Conservation (phyloP, 1,284 basidiomycete species). For the Ustilago shanxiensis region DNA sequence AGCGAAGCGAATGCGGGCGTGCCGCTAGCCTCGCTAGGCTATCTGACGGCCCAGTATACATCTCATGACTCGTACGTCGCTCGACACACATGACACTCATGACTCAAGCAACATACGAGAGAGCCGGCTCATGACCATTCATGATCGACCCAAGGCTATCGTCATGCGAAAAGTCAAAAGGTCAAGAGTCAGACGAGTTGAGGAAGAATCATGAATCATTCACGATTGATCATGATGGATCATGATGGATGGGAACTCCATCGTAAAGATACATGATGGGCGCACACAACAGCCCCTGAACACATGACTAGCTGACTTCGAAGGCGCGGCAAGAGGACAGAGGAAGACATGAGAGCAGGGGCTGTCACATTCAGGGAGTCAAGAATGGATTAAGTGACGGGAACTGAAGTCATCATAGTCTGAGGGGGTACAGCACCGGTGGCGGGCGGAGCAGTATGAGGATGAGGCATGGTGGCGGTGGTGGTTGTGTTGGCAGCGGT, state of each 20-base stretch:
- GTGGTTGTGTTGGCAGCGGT: not conserved
- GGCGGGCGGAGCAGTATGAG: not conserved
- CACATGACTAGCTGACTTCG: not conserved
- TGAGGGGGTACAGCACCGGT: slow-evolving; percentile 7
- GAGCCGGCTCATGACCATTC: too few species aligned
- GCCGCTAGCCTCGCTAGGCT: too few species aligned
- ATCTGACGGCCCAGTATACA: too few species aligned
- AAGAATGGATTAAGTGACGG: slow-evolving; percentile 10
- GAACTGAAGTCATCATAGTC: slow-evolving; percentile 17
- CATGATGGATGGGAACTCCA: not conserved
- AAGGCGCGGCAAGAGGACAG: not conserved
- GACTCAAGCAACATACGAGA: too few species aligned
- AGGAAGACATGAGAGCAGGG: not conserved
- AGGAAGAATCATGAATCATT: too few species aligned
- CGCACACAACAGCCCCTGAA: not conserved
- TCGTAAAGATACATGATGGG: not conserved
- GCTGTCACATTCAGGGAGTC: not conserved
- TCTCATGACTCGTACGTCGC: too few species aligned
- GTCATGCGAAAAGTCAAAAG: too few species aligned
- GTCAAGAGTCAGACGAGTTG: too few species aligned
- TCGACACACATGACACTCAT: too few species aligned
- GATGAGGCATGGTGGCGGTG: not conserved
- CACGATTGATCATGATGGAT: not conserved
- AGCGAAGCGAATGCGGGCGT: too few species aligned
- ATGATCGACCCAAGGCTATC: too few species aligned